phyloP scores from a whole-genome alignment of 805 yeast species.

The Yarrowia keelungensis region DNA sequence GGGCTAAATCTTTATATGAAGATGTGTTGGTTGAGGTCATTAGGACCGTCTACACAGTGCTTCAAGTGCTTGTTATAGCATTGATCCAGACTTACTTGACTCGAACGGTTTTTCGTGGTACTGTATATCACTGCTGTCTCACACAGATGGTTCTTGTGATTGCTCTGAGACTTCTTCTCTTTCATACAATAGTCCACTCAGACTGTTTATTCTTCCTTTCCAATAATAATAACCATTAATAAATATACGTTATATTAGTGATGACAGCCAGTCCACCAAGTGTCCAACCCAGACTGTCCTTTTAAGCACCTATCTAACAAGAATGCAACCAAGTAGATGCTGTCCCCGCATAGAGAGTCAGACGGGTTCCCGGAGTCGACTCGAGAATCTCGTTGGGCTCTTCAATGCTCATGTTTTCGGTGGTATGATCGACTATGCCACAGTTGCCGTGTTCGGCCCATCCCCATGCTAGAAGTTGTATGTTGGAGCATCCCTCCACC shows the following conservation, averaged over 20 bases:
- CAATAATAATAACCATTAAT: slow-evolving; percentile 15
- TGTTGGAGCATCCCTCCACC: slow-evolving; percentile 6
- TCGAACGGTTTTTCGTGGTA: too few species aligned
- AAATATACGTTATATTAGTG: slow-evolving; percentile 23
- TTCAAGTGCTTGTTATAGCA: too few species aligned
- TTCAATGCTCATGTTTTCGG: slow-evolving; percentile 36
- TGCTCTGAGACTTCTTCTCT: too few species aligned
- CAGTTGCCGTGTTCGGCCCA: slow-evolving; percentile 99
- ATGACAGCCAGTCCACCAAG: not conserved
- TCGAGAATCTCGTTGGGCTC: slow-evolving; percentile 32
- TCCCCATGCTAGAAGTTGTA: slow-evolving; percentile 73
- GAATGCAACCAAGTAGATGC: slow-evolving; percentile 31
- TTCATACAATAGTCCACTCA: not conserved
- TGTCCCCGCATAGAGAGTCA: slow-evolving; percentile 26
- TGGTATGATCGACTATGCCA: slow-evolving; percentile 53
- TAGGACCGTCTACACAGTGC: too few species aligned
- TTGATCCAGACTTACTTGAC: too few species aligned
- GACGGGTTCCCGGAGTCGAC: not conserved
- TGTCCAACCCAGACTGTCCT: not conserved
- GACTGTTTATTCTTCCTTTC: too few species aligned
- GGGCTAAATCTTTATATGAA: slow-evolving; percentile 41
- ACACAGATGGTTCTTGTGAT: too few species aligned
- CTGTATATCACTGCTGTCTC: too few species aligned
- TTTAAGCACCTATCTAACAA: slow-evolving; percentile 16
- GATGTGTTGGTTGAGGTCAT: too few species aligned